Conservation (phyloP, 2,329 filamentous ascomycete genomes). For the Chrysosporium queenslandicum region DNA sequence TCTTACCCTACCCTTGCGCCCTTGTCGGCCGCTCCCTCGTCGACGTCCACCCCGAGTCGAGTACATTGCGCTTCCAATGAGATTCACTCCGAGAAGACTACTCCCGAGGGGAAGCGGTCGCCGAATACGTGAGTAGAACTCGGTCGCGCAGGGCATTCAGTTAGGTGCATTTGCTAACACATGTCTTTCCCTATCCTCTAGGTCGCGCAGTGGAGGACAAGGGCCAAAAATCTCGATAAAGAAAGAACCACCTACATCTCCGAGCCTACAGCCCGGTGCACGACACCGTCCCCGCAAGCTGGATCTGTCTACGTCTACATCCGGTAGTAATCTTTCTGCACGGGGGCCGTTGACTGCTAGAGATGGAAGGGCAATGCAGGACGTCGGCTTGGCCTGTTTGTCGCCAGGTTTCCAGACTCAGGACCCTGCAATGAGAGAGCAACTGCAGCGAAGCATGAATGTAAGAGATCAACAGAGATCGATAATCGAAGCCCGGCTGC, state of each 20-base stretch:
- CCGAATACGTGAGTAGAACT: slow-evolving; percentile 41
- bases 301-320: slow-evolving; percentile 36
- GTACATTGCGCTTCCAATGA: slow-evolving; percentile 24
- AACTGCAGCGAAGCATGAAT: slow-evolving; percentile 84
- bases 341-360: slow-evolving; percentile 61
- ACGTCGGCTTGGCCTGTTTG: slow-evolving; percentile 85
- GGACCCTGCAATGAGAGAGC: slow-evolving; percentile 91
- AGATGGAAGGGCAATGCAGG: slow-evolving; percentile 70
- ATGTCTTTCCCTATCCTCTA: slow-evolving; percentile 8
- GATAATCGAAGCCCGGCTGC: slow-evolving; percentile 83
- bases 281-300: slow-evolving; percentile 41
- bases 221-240: slow-evolving; percentile 83
- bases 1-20: slow-evolving; percentile 36
- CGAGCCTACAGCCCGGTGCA: slow-evolving; percentile 58
- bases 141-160: neutral
- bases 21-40: slow-evolving; percentile 26
- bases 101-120: slow-evolving; percentile 44
- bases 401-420: slow-evolving; percentile 94
- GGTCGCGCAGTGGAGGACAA: slow-evolving; percentile 35
- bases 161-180: neutral
- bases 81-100: slow-evolving; percentile 27
- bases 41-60: slow-evolving; percentile 28
- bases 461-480: slow-evolving; percentile 89
- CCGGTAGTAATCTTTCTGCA: slow-evolving; percentile 54
- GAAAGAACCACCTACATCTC: slow-evolving; percentile 80